Conservation (phyloP, 164 flowering plant genomes). For the Magnolia officinalis region DNA sequence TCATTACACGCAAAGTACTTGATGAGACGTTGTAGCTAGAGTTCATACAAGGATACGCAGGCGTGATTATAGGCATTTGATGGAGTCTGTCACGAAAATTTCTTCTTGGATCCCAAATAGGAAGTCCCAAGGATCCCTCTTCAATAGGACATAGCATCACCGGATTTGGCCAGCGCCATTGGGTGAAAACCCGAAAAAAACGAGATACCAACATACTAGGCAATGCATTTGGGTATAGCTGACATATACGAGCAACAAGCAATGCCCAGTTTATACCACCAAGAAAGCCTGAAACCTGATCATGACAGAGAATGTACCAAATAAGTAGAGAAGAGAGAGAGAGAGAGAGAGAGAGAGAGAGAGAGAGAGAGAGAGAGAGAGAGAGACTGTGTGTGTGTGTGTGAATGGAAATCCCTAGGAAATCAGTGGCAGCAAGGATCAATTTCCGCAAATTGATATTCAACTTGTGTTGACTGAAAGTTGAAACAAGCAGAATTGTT, state of each 20-base stretch:
- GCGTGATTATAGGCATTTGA: slow-evolving; percentile 92
- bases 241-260: slow-evolving; percentile 62
- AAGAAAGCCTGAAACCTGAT: slow-evolving; percentile 56
- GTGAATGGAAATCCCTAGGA: neutral
- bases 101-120: slow-evolving; percentile 88
- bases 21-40: slow-evolving; percentile 94
- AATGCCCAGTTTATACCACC: slow-evolving; percentile 67
- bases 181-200: slow-evolving; percentile 53
- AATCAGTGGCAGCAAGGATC: neutral
- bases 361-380: neutral
- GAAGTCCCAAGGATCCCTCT: slow-evolving; percentile 73
- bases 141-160: slow-evolving; percentile 65
- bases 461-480: neutral
- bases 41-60: slow-evolving; percentile 97
- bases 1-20: slow-evolving; percentile 84
- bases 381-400: neutral
- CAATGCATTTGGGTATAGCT: slow-evolving; percentile 58
- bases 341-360: neutral
- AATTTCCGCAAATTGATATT: neutral
- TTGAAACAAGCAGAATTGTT: too few relatives aligned
- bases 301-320: slow-evolving; percentile 2
- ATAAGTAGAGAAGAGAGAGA: neutral
- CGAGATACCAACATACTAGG: slow-evolving; percentile 58
- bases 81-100: slow-evolving; percentile 61
- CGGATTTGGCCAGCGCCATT: slow-evolving; percentile 70